Evolutionary conservation across 768 basidiomycete species (phyloP), one percentile per base, ranked within the genome.

Genomic region (Coprinellus aureogranulatus): DNA sequence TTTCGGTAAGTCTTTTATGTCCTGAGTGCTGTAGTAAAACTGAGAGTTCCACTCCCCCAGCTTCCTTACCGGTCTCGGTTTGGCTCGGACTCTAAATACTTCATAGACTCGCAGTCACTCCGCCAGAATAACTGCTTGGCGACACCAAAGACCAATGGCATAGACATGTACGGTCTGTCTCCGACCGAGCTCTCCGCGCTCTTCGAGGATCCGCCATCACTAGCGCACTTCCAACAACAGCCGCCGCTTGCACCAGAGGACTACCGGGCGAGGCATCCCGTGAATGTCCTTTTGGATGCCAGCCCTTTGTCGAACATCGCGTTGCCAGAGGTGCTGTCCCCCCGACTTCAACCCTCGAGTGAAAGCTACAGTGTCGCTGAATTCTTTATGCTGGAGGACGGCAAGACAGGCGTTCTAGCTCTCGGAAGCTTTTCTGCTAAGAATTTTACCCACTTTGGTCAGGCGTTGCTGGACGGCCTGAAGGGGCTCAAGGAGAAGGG

Each of bases 31-130:
- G 10, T 27, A 53, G 53, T 40, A 59, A 55, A 40, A 27, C n/a
- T 26, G 20, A 47, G 46, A 14, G 22, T 25, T 26, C 20, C 9
- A 51, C 8, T 45, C 8, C 34, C 14, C 8, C 34, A 85, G 83
- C 67, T 86, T 53, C 84, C 85, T 12, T 86, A 83, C 66, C 80
- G 81, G 37, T 84, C 83, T 3, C 77, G 81, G 41, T 75, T 85
- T 59, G 77, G 78, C 25, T 69, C 77, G 1, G 65, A 66, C 10
- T 71, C 80, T 25, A 72, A 72, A 22, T 65, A 74, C 18, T 87
- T 84, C 64, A 80, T 80, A 1, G 76, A 84, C 64, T 67, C 69
- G 2, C 69, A 70, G 9, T 80, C 82, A 9, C 84, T 78, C 67
- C 73, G 78, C 26, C 72, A 72, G 23, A 81, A 79, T 56, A 85